A percentile compares a stretch with the other conserved stretches of the same genome.
Evolutionary conservation across 495 filamentous ascomycete genomes (phyloP).

Genomic region (Podospora didyma): DNA sequence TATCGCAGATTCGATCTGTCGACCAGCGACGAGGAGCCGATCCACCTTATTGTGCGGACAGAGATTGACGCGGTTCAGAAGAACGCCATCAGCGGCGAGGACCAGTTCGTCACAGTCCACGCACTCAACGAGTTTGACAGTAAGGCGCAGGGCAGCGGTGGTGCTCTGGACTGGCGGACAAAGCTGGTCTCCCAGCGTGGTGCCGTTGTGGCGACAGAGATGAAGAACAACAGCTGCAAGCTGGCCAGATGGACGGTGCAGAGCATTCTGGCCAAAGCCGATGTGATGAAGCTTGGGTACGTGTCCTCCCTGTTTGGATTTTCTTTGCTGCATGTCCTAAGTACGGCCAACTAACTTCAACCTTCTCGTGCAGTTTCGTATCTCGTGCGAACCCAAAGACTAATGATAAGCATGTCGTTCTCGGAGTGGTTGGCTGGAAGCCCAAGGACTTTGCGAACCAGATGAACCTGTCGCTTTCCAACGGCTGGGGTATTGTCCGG

Average conservation of each 20-base stretch:
- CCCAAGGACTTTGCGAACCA: slow-evolving; percentile 92
- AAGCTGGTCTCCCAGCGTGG: slow-evolving; percentile 91
- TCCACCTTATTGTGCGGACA: slow-evolving; percentile 90
- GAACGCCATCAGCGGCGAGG: slow-evolving; percentile 81
- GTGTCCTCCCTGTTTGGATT: slow-evolving; percentile 27
- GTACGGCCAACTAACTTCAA: slow-evolving; percentile 10
- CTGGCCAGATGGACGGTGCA: slow-evolving; percentile 95
- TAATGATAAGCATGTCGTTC: slow-evolving; percentile 84
- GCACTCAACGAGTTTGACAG: slow-evolving; percentile 98
- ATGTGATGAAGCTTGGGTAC: slow-evolving; percentile 95
- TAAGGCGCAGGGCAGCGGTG: slow-evolving; percentile 92
- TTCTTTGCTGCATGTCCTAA: background rate
- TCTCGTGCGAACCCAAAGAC: slow-evolving; percentile 88
- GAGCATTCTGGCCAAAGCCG: slow-evolving; percentile 89
- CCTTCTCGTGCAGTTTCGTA: slow-evolving; percentile 62
- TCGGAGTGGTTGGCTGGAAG: slow-evolving; percentile 96
- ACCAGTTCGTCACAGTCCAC: slow-evolving; percentile 88
- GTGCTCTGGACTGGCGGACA: slow-evolving; percentile 90
- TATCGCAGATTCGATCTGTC: slow-evolving; percentile 95
- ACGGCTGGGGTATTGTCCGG: slow-evolving; percentile 98
- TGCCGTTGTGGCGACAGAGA: slow-evolving; percentile 97
- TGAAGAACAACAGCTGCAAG: slow-evolving; percentile 99
- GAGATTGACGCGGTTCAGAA: slow-evolving; percentile 94
- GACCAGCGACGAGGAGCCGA: slow-evolving; percentile 85
- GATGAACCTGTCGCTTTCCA: slow-evolving; percentile 94